Base-by-base conservation (phyloP, 306 rosid species). In the Quercus suber region DNA sequence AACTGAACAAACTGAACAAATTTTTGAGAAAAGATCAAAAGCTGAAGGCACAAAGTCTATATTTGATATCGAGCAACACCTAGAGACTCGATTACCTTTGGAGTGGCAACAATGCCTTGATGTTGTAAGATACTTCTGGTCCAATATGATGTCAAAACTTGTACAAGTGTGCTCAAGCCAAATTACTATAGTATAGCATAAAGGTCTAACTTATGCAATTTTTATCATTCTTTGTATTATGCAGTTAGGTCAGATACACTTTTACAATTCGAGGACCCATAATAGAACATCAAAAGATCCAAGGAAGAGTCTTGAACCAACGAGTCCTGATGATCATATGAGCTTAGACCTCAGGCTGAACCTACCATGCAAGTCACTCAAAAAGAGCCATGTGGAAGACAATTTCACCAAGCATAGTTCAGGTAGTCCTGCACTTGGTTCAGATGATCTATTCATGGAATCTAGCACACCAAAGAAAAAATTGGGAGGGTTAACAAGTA, bases 271-370 rank as follows among this genome's bases (percentile, higher is more conserved):
- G 51, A 90, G 78, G 90, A 88, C 97, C 37, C 86, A 79, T 8
- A 76, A 74, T 82, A 91, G 87, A 79, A 83, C 89, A 60, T 69
- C 58, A 2, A 89, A 72, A 81, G 92, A 87, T 69, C 87, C 89
- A 75, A 83, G 87, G 75, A 83, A 82, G 70, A 88, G 81, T 31
- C 77, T 73, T 1, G 87, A 80, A 57, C 58, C 80, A 33, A 77
- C 78, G 31, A 55, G 55, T 27, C 43, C 78, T 51, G 63, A 78
- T 51, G 71, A 61, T 61, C 84, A 81, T 78, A 85, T 78, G 86
- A 88, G 91, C 87, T 79, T 95, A 79, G 93, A 95, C 90, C 96
- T 95, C 14, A 93, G 87, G 84, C 91, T 95, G 79, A 95, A 91
- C 88, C 83, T 95, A 60, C 89, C 93, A 35, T 80, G 89, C 74